Percentiles rank a stretch among this genome's conserved stretches.
Evolutionary conservation across 2,329 filamentous ascomycete species (phyloP).

Genomic region (Aotearoamyces nothofagi): DNA sequence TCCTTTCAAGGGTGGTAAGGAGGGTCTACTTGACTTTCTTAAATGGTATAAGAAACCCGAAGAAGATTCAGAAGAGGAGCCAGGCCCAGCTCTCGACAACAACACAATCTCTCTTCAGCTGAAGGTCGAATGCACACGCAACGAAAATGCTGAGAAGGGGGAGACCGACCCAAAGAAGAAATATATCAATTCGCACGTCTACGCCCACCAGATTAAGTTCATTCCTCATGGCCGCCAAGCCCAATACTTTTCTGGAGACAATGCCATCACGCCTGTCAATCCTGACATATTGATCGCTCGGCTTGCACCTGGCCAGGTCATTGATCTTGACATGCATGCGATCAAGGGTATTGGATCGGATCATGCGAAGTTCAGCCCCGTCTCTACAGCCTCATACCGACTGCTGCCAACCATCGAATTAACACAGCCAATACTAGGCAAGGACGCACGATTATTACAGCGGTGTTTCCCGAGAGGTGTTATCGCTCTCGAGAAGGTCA

Average conservation of each 20-base stretch:
- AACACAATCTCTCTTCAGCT: conserved; percentile 77
- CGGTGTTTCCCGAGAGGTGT: conserved; percentile 83
- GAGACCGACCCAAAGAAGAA: conserved; percentile 73
- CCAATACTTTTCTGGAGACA: conserved; percentile 50
- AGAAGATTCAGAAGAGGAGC: conserved; percentile 38
- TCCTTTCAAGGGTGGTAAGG: conserved; percentile 66
- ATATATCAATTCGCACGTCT: conserved; percentile 75
- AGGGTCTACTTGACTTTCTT: conserved; percentile 64
- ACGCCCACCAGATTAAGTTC: conserved; percentile 66
- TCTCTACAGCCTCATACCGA: conserved; percentile 86
- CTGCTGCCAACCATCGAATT: conserved; percentile 83
- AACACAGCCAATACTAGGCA: conserved; percentile 65
- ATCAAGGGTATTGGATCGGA: conserved; percentile 89
- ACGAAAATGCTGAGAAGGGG: conserved; percentile 51
- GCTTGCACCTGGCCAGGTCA: conserved; percentile 76
- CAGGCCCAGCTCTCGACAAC: conserved; percentile 52
- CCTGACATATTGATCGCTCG: conserved; percentile 92
- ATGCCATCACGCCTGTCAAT: conserved; percentile 62
- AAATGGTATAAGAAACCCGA: conserved; percentile 64
- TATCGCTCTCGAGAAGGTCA: conserved; percentile 63
- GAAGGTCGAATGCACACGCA: conserved; percentile 66
- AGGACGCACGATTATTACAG: conserved; percentile 78
- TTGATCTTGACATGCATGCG: conserved; percentile 81
- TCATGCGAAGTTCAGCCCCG: conserved; percentile 94
- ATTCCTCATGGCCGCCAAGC: conserved; percentile 58